Conservation (phyloP, 345 rosid genomes). For the Abelmoschus esculentus region DNA sequence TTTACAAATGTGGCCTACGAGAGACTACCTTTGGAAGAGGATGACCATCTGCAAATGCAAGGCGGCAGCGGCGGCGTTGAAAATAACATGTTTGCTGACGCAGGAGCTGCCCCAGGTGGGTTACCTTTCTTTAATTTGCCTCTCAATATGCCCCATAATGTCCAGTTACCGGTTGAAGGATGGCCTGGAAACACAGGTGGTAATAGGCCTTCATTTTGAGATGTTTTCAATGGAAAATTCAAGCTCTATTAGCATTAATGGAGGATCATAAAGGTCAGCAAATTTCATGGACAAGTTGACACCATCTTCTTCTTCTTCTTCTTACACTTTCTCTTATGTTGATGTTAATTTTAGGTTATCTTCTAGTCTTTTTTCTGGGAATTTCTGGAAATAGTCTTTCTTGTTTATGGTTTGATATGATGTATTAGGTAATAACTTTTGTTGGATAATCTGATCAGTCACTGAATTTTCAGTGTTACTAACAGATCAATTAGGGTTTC, state of each 20-base stretch:
- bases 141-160: conserved; percentile 51
- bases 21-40: conserved; percentile 83
- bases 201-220: conserved; percentile 55
- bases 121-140: conserved; percentile 89
- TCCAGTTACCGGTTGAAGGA: conserved; percentile 72
- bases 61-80: conserved; percentile 26
- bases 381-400: conserved; percentile 21
- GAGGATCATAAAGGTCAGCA: conserved; percentile 24
- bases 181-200: conserved; percentile 66
- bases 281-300: conserved; percentile 11
- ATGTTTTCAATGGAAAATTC: conserved; percentile 25
- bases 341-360: conserved; percentile 20
- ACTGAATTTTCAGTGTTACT: conserved; percentile 6
- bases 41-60: conserved; percentile 67
- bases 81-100: conserved; percentile 39
- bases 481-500: conserved; percentile 10
- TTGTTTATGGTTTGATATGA: conserved; percentile 18
- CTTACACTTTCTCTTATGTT: conserved; percentile 10
- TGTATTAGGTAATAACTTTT: background rate
- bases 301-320: background rate
- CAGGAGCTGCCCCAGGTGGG: conserved; percentile 40
- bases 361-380: background rate
- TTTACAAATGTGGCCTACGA: conserved; percentile 93
- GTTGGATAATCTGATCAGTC: conserved; percentile 9
- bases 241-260: conserved; percentile 6